Conservation (phyloP, 371 early-diverging fungal species). For the Umbelopsis sp. region DNA sequence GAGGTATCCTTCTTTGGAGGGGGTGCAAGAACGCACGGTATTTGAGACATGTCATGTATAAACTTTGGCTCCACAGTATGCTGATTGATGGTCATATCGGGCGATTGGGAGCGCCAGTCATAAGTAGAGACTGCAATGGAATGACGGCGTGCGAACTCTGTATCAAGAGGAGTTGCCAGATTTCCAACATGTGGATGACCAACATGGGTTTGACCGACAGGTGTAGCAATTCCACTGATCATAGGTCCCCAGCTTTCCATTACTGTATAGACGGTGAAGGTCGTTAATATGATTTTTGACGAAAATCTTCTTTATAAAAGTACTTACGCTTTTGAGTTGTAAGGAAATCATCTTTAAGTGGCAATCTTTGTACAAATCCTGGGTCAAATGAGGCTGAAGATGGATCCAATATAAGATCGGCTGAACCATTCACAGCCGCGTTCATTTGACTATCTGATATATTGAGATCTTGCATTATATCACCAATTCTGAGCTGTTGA, state of each 20-base stretch:
- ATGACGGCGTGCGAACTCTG: constrained; percentile 5
- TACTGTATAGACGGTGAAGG: neutral
- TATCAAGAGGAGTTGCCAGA: neutral
- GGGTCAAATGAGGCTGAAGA: neutral
- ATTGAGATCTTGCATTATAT: constrained; percentile 13
- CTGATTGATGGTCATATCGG: constrained; percentile 1
- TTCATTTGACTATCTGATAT: neutral
- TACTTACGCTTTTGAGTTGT: constrained; percentile 4
- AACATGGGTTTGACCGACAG: neutral
- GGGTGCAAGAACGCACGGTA: constrained; percentile 12
- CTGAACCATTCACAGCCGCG: neutral
- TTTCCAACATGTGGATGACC: neutral
- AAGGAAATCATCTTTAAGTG: neutral
- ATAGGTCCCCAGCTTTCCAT: constrained; percentile 12
- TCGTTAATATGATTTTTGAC: too few species aligned
- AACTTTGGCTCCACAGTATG: constrained; percentile 14
- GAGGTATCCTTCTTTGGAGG: neutral
- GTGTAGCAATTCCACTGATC: constrained; percentile 2
- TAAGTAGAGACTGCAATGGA: constrained; percentile 4
- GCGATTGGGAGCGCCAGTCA: constrained; percentile 8
- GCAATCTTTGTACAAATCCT: constrained; percentile 2
- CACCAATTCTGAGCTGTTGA: neutral
- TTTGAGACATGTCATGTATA: constrained; percentile 11
- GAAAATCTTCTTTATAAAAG: neutral
- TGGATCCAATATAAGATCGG: neutral